A percentile compares a stretch with the other conserved stretches of the same genome.
These are phyloP conservation scores for Trichoderma cornu-damae DNA, from an alignment of 2,329 filamentous ascomycete genomes.

Conservation along the genomic window DNA sequence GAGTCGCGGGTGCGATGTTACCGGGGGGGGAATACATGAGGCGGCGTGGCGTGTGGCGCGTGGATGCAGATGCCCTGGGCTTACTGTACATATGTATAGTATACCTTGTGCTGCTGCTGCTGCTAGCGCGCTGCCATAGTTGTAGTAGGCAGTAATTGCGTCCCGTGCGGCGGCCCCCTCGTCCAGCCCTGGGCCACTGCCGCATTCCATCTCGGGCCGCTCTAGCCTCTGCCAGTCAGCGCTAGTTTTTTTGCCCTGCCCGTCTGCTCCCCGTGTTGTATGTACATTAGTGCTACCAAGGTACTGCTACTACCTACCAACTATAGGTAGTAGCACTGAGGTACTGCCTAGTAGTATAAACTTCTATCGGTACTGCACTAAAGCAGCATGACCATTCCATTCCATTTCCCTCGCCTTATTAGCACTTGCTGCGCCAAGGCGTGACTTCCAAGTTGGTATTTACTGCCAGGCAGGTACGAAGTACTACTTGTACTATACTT, in stretches of 20 bases:
- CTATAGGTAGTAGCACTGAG: too few relatives aligned
- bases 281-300: neutral
- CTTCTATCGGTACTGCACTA: too few relatives aligned
- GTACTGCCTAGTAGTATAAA: too few relatives aligned
- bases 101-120: neutral
- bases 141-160: neutral
- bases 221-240: neutral
- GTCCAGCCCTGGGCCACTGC: conserved; percentile 3
- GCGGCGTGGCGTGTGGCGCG: conserved; percentile 14
- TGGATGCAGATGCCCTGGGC: neutral
- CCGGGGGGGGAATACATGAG: neutral
- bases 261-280: too few relatives aligned
- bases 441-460: too few relatives aligned
- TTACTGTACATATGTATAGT: neutral
- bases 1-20: conserved; percentile 8
- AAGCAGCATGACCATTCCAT: too few relatives aligned
- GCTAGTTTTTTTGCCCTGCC: too few relatives aligned
- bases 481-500: too few relatives aligned
- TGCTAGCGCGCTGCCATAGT: neutral
- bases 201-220: conserved; percentile 13
- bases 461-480: too few relatives aligned
- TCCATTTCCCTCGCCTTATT: too few relatives aligned
- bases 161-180: conserved; percentile 8
- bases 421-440: too few relatives aligned
- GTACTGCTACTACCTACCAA: too few relatives aligned